These are phyloP conservation scores for Parafenestella ontariensis DNA, from an alignment of 2,329 filamentous ascomycete genomes.

Conservation along the genomic window DNA sequence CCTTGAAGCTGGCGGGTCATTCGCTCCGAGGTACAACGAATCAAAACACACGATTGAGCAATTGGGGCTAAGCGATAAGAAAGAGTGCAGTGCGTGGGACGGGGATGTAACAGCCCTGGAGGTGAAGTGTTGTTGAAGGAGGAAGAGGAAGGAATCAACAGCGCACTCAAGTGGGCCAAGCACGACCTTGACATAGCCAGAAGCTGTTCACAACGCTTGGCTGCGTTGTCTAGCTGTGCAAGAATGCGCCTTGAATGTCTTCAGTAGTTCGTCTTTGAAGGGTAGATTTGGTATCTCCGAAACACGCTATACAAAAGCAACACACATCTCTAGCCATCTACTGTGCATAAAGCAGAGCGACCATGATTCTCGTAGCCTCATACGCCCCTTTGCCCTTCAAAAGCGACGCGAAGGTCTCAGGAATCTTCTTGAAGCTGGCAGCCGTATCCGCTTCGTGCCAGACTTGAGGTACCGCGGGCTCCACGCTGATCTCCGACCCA, in stretches of 20 bases:
- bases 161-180: no score
- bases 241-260: neutral
- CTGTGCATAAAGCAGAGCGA: constrained; percentile 61
- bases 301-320: neutral
- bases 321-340: constrained; percentile 1
- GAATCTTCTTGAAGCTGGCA: constrained; percentile 64
- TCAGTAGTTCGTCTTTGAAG: neutral
- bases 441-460: constrained; percentile 69
- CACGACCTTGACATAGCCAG: no score
- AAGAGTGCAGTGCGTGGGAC: no score
- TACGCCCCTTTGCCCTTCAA: constrained; percentile 63
- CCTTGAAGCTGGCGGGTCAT: neutral
- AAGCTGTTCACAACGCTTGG: neutral
- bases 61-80: no score
- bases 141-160: no score
- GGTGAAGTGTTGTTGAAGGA: no score
- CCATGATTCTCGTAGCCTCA: constrained; percentile 64
- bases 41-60: neutral
- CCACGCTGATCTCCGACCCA: constrained; percentile 63
- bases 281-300: constrained; percentile 1
- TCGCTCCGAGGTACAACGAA: neutral
- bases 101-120: no score
- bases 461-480: constrained; percentile 65
- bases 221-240: neutral
- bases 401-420: constrained; percentile 66